A percentile compares a stretch with the other conserved stretches of the same genome.
Conservation (phyloP, 225 moss, liverwort and hornwort species). For the Marchantia paleacea region DNA sequence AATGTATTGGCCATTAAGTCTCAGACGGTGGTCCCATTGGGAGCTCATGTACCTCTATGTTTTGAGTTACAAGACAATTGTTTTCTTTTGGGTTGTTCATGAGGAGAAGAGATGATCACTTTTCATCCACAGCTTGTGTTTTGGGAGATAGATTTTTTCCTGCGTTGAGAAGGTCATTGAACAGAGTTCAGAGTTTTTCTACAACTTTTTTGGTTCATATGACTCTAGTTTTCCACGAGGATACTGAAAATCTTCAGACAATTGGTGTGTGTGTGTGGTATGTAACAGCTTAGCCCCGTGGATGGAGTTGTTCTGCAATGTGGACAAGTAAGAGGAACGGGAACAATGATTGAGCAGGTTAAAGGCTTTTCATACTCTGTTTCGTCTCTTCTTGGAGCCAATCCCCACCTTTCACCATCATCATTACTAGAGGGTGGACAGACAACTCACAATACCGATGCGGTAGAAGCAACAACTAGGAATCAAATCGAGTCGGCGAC, state of each 20-base stretch:
- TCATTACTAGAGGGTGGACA: constrained; percentile 26
- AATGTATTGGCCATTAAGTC: too few species aligned
- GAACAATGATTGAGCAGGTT: constrained; percentile 95
- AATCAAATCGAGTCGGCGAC: not conserved
- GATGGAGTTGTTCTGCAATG: constrained; percentile 74
- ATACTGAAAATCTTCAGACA: not conserved
- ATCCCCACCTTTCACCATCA: constrained; percentile 54
- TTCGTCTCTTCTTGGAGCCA: constrained; percentile 70
- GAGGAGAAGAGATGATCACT: too few species aligned
- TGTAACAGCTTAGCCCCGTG: constrained; percentile 68
- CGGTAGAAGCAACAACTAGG: constrained; percentile 1
- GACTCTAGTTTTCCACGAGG: too few species aligned
- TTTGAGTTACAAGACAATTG: too few species aligned
- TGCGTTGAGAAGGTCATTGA: too few species aligned
- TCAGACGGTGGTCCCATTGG: too few species aligned
- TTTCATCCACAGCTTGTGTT: too few species aligned
- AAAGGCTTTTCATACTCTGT: constrained; percentile 95
- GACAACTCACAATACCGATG: not conserved
- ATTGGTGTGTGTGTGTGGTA: not conserved
- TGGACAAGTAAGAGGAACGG: constrained; percentile 65
- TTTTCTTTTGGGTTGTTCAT: too few species aligned
- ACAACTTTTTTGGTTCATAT: too few species aligned
- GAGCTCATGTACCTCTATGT: too few species aligned
- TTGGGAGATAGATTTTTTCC: too few species aligned
- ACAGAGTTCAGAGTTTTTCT: too few species aligned